These are phyloP conservation scores for Rosellinia necatrix DNA, from an alignment of 2,329 filamentous ascomycete species.

Conservation along the genomic window DNA sequence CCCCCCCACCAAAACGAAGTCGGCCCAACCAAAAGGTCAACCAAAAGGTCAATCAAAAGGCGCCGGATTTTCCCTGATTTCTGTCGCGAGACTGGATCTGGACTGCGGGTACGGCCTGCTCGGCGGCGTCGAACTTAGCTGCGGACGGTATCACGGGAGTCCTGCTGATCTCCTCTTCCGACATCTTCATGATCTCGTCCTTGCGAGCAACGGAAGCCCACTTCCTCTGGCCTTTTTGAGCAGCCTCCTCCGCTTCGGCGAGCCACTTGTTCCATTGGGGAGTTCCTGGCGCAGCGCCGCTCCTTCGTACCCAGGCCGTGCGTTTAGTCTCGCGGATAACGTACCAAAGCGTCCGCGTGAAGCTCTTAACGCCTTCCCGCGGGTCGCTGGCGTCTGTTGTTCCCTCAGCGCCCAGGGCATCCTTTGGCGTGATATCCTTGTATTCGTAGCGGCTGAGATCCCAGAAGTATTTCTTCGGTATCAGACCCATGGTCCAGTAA, in stretches of 20 bases:
- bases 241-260: slow-evolving; percentile 50
- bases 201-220: slow-evolving; percentile 57
- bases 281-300: slow-evolving; percentile 57
- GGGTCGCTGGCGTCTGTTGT: slow-evolving; percentile 39
- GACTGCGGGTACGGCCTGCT: slow-evolving; percentile 28
- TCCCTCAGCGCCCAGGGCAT: slow-evolving; percentile 45
- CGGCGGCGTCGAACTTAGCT: slow-evolving; percentile 22
- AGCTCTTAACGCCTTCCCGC: slow-evolving; percentile 51
- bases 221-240: slow-evolving; percentile 35
- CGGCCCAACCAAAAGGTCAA: too few relatives aligned
- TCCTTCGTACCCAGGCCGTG: slow-evolving; percentile 57
- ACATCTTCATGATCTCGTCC: slow-evolving; percentile 52
- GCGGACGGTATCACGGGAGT: not conserved
- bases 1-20: too few relatives aligned
- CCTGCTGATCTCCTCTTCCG: slow-evolving; percentile 19
- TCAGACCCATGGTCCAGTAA: slow-evolving; percentile 61
- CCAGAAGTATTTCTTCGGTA: slow-evolving; percentile 58
- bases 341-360: slow-evolving; percentile 63
- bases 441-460: slow-evolving; percentile 58
- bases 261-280: slow-evolving; percentile 60
- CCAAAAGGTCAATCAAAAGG: too few relatives aligned
- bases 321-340: slow-evolving; percentile 59
- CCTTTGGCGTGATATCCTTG: slow-evolving; percentile 46
- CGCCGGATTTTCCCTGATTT: slow-evolving; percentile 4
- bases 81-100: slow-evolving; percentile 21